These are phyloP conservation scores for Hymenoscyphus occultus DNA, from an alignment of 2,329 filamentous ascomycete genomes.

Conservation along the genomic window DNA sequence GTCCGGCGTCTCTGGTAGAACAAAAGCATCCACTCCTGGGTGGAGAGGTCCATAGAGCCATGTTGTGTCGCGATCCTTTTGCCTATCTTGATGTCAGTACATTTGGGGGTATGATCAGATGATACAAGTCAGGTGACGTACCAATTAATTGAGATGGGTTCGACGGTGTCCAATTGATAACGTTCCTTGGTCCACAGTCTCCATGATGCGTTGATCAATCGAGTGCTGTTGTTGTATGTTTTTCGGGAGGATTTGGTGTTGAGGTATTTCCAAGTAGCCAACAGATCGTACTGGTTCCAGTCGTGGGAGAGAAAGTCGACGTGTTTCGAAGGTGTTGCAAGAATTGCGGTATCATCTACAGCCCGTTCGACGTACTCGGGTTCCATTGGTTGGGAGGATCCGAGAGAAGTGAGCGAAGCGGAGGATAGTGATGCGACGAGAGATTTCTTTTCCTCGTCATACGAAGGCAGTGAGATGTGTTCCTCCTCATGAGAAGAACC, in stretches of 20 bases:
- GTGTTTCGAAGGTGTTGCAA: conserved; percentile 44
- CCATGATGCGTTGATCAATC: conserved; percentile 94
- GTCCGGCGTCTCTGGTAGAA: not conserved
- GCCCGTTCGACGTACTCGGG: conserved; percentile 2
- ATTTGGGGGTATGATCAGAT: not conserved
- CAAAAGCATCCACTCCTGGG: not conserved
- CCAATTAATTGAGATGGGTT: conserved; percentile 90
- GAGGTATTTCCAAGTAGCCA: conserved; percentile 93
- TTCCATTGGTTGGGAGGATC: not conserved
- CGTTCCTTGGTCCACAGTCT: conserved; percentile 92
- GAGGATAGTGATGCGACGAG: not conserved
- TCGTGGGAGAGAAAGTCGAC: conserved; percentile 94
- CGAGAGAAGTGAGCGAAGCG: not conserved
- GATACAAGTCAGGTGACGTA: not conserved
- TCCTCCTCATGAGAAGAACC: conserved; percentile 2
- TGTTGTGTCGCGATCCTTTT: conserved; percentile 39
- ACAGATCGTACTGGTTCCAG: conserved; percentile 94
- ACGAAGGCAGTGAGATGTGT: conserved; percentile 10
- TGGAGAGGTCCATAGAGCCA: conserved; percentile 67
- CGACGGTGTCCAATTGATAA: conserved; percentile 78
- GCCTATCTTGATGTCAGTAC: conserved; percentile 6
- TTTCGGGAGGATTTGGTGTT: conserved; percentile 65
- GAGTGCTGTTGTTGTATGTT: conserved; percentile 73
- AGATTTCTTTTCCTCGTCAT: conserved; percentile 11
- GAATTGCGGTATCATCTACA: conserved; percentile 9